Evolutionary conservation across 2,329 filamentous ascomycete genomes (phyloP).

Genomic region (Hyphodiscus sp.): DNA sequence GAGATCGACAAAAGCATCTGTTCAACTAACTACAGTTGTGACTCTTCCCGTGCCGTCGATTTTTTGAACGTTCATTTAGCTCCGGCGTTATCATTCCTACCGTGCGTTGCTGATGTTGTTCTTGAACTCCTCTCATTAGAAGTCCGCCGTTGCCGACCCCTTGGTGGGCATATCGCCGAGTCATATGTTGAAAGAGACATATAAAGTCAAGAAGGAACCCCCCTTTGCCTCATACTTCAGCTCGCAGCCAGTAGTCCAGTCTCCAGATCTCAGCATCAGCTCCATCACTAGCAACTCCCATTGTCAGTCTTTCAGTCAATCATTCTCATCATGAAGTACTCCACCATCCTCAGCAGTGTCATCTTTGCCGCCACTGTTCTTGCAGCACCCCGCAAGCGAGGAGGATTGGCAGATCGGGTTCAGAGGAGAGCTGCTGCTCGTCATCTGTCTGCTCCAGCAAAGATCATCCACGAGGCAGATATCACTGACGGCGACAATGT

Average conservation of each 20-base stretch:
- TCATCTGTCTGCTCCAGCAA: not conserved
- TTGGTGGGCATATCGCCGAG: not conserved
- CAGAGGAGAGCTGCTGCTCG: not conserved
- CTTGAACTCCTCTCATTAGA: not conserved
- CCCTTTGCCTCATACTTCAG: not conserved
- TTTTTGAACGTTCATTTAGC: not conserved
- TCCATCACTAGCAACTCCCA: not conserved
- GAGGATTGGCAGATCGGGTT: not conserved
- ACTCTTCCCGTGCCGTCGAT: not conserved
- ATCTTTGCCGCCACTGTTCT: not conserved
- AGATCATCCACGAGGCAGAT: not conserved
- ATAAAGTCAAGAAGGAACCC: not conserved
- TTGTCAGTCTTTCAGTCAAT: not conserved
- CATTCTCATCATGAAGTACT: not conserved
- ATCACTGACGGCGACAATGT: slow-evolving; percentile 15
- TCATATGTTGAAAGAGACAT: not conserved
- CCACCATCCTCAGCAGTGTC: not conserved
- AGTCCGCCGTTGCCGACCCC: not conserved
- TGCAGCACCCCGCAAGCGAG: not conserved
- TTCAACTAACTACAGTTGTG: not conserved
- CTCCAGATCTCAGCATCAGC: not conserved
- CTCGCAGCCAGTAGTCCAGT: not conserved
- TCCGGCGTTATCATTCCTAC: not conserved
- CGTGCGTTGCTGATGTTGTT: not conserved
- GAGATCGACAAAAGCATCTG: not conserved